Conservation (phyloP, 2,329 filamentous ascomycete species). For the Fusarium longipes region DNA sequence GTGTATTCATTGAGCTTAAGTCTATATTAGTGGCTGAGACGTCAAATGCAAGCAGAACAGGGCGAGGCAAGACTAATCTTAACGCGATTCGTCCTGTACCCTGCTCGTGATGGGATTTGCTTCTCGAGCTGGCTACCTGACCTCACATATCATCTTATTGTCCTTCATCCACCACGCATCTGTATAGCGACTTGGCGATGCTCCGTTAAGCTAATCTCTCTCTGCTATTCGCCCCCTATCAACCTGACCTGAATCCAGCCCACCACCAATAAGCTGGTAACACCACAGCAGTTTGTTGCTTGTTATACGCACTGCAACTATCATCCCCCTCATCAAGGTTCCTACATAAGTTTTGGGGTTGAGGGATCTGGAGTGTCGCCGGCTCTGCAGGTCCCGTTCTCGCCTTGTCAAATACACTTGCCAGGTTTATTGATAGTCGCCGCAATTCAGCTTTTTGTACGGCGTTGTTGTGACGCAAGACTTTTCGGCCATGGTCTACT, state of each 20-base stretch:
- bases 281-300: slow-evolving; percentile 3
- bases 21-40: slow-evolving; percentile 25
- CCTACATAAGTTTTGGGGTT: slow-evolving; percentile 9
- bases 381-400: slow-evolving; percentile 11
- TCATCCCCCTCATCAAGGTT: background rate
- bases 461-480: slow-evolving; percentile 10
- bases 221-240: slow-evolving; percentile 21
- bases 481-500: slow-evolving; percentile 62
- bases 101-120: slow-evolving; percentile 42
- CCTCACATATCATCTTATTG: background rate
- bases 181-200: slow-evolving; percentile 6
- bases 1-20: slow-evolving; percentile 8
- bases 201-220: slow-evolving; percentile 18
- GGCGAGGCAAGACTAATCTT: slow-evolving; percentile 8
- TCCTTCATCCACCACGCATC: background rate
- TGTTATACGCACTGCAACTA: slow-evolving; percentile 4
- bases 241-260: slow-evolving; percentile 16
- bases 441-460: slow-evolving; percentile 21
- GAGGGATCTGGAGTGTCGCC: slow-evolving; percentile 1
- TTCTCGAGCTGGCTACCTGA: slow-evolving; percentile 19
- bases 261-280: slow-evolving; percentile 16
- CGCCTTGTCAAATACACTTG: slow-evolving; percentile 15
- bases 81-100: slow-evolving; percentile 33
- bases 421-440: slow-evolving; percentile 16
- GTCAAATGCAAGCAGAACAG: slow-evolving; percentile 18